Conservation (phyloP, 345 rosid species). For the Pistacia atlantica region DNA sequence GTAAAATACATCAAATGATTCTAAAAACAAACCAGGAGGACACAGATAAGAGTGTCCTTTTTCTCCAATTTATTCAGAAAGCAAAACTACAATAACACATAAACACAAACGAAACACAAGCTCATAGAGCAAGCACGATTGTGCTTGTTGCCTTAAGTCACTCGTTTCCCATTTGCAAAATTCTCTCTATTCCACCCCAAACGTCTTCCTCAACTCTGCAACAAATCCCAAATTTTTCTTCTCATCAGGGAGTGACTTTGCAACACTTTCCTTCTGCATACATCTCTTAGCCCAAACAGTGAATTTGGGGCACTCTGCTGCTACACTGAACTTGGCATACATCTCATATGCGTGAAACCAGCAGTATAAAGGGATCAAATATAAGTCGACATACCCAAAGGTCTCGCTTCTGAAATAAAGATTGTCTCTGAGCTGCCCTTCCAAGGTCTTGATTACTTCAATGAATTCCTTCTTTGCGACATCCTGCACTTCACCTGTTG, state of each 20-base stretch:
- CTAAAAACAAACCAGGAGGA: no score
- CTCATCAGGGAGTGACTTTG: conserved; percentile 30
- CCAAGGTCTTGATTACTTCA: conserved; percentile 30
- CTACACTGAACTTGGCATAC: conserved; percentile 31
- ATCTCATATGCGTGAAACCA: conserved; percentile 39
- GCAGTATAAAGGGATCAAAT: conserved; percentile 17
- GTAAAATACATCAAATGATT: no score
- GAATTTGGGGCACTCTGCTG: conserved; percentile 38
- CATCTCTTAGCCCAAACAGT: conserved; percentile 45
- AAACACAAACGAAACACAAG: no score
- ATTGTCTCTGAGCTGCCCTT: conserved; percentile 33
- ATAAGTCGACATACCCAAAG: conserved; percentile 35
- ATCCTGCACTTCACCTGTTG: conserved; percentile 26
- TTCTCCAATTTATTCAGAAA: no score
- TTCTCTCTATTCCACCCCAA: conserved; percentile 5
- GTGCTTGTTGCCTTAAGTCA: no score
- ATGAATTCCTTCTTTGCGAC: conserved; percentile 31
- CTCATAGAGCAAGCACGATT: neutral
- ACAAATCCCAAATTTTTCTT: conserved; percentile 24
- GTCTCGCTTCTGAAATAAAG: conserved; percentile 35
- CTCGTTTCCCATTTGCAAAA: neutral
- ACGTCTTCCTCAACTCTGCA: conserved; percentile 23
- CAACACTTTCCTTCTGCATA: conserved; percentile 33
- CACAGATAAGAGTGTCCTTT: no score
- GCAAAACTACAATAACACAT: no score